Base-by-base conservation (phyloP, 2,329 filamentous ascomycete species). In the Magnaporthiopsis rhizophila region DNA sequence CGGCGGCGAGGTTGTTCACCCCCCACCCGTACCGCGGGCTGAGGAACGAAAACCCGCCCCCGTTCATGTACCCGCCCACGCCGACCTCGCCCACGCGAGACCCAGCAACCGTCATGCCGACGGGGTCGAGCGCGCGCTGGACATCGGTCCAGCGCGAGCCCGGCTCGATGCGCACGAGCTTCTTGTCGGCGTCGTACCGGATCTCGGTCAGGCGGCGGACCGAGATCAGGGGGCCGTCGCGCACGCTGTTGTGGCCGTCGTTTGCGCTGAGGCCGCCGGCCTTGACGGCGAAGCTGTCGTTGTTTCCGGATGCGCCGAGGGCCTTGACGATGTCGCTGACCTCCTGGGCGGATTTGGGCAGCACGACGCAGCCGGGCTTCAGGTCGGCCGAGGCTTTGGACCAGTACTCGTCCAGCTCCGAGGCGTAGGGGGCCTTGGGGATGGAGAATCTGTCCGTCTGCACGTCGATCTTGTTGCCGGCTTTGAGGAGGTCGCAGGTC, bases 41-140 rank as follows among this genome's bases (percentile, higher is more conserved):
- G 18, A 88, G 73, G 72, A 81, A 80, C 1, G 86, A 84, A 68
- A 84, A 85, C 1, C 85, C 85, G 28, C 60, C 85, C 0, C 83
- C 83, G 1, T 87, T 71, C 0, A 81, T 80, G 18, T 87, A 74
- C 0, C 83, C 86, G 2, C 83, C 85, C 7, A 88, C 81, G 6
- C 86, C 86, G 1, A 85, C 88, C 67, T 87, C 83, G 59, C 83
- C 83, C 13, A 88, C 83, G 0, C 85, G 86, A 3, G 86, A 86
- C 11, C 85, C 85, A 0, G 87, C 82, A 1, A 84, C 83, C 2
- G 84, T 85, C 2, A 88, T 77, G 0, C 78, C 78, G 68, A 83
- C 73, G 59, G 78, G 72, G 62, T 76, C 81, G 0, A 80, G 79
- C 0, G 79, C 79, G 9, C 76, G 72, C 67, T 87, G 83, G 13